A percentile compares a stretch with the other conserved stretches of the same genome.
phyloP scores from a whole-genome alignment of 495 filamentous ascomycete species.

The Penicillium angulare region DNA sequence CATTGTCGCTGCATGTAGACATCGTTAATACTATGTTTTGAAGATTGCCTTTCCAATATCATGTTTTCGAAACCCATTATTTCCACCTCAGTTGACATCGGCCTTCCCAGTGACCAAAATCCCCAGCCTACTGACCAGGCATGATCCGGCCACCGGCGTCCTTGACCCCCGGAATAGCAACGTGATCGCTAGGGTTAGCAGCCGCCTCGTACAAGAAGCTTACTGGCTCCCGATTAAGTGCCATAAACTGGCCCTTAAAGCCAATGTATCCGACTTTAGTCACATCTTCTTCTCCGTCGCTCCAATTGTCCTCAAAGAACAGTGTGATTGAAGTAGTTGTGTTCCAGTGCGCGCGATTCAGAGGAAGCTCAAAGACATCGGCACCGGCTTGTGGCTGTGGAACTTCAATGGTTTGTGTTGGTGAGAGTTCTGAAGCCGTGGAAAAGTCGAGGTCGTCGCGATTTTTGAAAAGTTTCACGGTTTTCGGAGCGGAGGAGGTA shows the following conservation, averaged over 20 bases:
- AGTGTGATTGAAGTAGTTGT: conserved; percentile 71
- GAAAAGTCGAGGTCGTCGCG: conserved; percentile 81
- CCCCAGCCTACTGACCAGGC: conserved; percentile 33
- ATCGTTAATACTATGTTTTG: conserved; percentile 9
- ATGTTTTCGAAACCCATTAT: too few species aligned
- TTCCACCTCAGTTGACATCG: too few species aligned
- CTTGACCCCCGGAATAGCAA: conserved; percentile 46
- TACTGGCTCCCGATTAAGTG: conserved; percentile 75
- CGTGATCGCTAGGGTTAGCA: conserved; percentile 85
- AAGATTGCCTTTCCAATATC: not conserved
- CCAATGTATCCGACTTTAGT: conserved; percentile 80
- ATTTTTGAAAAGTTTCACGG: conserved; percentile 82
- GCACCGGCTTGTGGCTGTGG: conserved; percentile 60
- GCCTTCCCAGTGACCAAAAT: too few species aligned
- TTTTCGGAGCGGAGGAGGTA: conserved; percentile 70
- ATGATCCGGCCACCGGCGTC: conserved; percentile 39
- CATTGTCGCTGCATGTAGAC: conserved; percentile 11
- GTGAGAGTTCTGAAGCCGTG: conserved; percentile 61
- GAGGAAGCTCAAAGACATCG: conserved; percentile 79
- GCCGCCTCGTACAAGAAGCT: conserved; percentile 92
- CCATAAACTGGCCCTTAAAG: conserved; percentile 91
- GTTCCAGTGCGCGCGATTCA: conserved; percentile 87
- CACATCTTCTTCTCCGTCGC: conserved; percentile 67
- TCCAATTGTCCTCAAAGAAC: conserved; percentile 72
- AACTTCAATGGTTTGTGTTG: conserved; percentile 77